phyloP scores from a whole-genome alignment of 495 filamentous ascomycete genomes.

The Penicillium pancosmium region DNA sequence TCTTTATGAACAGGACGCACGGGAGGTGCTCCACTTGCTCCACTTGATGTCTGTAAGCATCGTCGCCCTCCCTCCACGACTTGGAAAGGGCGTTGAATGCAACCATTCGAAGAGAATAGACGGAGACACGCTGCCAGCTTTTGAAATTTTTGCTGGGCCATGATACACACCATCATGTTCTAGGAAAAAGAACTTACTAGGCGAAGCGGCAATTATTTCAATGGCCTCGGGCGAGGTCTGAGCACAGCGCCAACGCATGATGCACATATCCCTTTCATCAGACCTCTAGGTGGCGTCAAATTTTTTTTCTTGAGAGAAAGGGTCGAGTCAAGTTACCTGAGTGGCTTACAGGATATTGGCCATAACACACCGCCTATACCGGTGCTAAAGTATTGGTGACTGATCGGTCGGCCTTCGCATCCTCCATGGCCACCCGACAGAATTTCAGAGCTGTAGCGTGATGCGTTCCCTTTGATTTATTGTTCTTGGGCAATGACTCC shows the following conservation, averaged over 20 bases:
- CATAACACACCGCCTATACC: too few relatives aligned
- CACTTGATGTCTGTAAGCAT: neutral
- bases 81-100: neutral
- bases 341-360: too few relatives aligned
- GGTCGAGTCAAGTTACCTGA: too few relatives aligned
- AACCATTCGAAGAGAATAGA: neutral
- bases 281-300: too few relatives aligned
- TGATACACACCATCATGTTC: neutral
- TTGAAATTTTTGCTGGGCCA: neutral
- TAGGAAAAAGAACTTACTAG: neutral
- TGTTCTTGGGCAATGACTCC: too few relatives aligned
- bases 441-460: too few relatives aligned
- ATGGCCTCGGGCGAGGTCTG: neutral
- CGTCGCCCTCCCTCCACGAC: neutral
- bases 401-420: too few relatives aligned
- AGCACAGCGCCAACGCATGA: neutral
- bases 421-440: too few relatives aligned
- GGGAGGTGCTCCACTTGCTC: neutral
- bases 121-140: neutral
- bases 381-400: too few relatives aligned
- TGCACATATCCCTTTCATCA: too few relatives aligned
- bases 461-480: too few relatives aligned
- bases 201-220: neutral
- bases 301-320: too few relatives aligned
- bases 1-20: neutral